Evolutionary conservation across 805 yeast genomes (phyloP), one percentile per base, ranked within the genome.

Genomic region (Diddensiella santjacobensis): DNA sequence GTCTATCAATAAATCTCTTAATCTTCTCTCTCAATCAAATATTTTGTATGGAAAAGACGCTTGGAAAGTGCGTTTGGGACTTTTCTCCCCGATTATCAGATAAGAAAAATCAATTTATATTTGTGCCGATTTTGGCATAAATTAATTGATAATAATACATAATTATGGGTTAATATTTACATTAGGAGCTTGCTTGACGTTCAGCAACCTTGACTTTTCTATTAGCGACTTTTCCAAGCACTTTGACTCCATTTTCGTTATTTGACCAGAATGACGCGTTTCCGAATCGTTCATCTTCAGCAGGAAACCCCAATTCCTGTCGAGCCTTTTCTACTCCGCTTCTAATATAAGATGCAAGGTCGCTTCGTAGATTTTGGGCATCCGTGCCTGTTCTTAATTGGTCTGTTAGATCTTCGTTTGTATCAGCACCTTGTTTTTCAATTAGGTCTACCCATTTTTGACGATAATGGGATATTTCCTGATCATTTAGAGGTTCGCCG

Each of bases 401-500:
- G 17, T 72, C 73, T 0, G 84, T 72, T 49, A 88, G 65, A 52
- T 85, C 93, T 18, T 60, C 66, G n/a, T 18, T 8, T 10, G 30
- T 6, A 2, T 83, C 83, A 41, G 75, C 70, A 18, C 64, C 54
- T 48, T 80, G 82, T 57, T 78, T 74, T 15, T 70, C 67, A 42
- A 86, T 81, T 48, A 87, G 66, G 1, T 68, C 64, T 51, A 76
- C 63, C 98, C 98, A 93, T 59, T 79, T 78, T 4, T 63, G 61
- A 54, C 98, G 75, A 62, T 78, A 89, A 3, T 60, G 60, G 31
- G 73, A 80, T 29, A 93, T 78, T 3, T 72, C 63, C 1, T 64
- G 63, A 50, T 83, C 93, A 41, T 80, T 77, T 2, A 91, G 58
- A 1, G 86, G 80, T 35, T 80, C 74, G 1, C 97, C 97, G 31